Evolutionary conservation across 2,329 filamentous ascomycete species (phyloP).

Genomic region (Alternaria viburni): DNA sequence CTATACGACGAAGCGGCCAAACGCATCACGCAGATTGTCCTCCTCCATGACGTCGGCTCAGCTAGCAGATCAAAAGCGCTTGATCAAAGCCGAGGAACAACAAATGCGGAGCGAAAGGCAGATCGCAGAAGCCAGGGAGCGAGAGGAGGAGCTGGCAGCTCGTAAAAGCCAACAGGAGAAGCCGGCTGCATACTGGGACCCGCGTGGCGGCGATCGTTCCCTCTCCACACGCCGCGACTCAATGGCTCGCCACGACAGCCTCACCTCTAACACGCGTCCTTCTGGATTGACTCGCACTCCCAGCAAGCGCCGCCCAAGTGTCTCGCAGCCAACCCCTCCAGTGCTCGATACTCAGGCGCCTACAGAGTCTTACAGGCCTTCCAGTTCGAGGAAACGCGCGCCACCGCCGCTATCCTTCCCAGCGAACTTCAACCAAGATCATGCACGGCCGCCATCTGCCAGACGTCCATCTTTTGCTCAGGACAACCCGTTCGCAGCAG

Average conservation of each 20-base stretch:
- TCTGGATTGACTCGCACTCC: slow-evolving; percentile 19
- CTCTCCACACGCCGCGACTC: slow-evolving; percentile 22
- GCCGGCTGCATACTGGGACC: slow-evolving; percentile 29
- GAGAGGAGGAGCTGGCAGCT: slow-evolving; percentile 27
- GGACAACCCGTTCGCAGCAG: slow-evolving; percentile 28
- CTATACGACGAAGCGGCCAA: slow-evolving; percentile 18
- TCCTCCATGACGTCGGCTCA: slow-evolving; percentile 25
- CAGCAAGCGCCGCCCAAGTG: slow-evolving; percentile 29
- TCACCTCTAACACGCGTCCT: slow-evolving; percentile 22
- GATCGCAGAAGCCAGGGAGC: slow-evolving; percentile 31
- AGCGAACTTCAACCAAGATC: slow-evolving; percentile 19
- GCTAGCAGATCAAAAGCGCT: slow-evolving; percentile 19
- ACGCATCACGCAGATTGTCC: slow-evolving; percentile 26
- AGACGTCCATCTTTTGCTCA: slow-evolving; percentile 26
- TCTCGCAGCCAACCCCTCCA: slow-evolving; percentile 32
- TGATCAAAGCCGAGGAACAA: slow-evolving; percentile 27
- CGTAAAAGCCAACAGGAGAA: slow-evolving; percentile 32
- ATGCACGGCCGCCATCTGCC: slow-evolving; percentile 25
- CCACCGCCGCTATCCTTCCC: slow-evolving; percentile 28
- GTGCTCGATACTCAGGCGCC: slow-evolving; percentile 14
- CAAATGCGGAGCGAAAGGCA: slow-evolving; percentile 33
- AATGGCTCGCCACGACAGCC: slow-evolving; percentile 27
- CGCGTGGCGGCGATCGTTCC: slow-evolving; percentile 21
- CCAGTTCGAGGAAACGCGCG: slow-evolving; percentile 22
- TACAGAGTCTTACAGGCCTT: slow-evolving; percentile 19